Conservation (phyloP, 1,284 basidiomycete species). For the Trichosporon asahii region DNA sequence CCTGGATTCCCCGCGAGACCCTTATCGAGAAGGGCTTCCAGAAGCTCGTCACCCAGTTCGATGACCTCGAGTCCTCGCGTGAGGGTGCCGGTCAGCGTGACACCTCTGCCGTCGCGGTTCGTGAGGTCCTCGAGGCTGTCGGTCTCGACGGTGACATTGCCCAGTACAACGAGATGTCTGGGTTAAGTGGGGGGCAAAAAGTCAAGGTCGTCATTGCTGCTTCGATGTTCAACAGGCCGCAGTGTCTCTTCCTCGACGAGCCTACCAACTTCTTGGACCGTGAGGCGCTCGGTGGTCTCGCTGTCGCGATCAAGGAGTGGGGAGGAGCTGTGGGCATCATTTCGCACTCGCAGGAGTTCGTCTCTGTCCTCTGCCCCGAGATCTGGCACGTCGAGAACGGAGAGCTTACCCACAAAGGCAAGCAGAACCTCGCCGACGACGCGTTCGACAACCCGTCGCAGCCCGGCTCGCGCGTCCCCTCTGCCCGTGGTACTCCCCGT, state of each 20-base stretch:
- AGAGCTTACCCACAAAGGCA: conserved; percentile 80
- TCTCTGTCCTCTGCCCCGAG: conserved; percentile 71
- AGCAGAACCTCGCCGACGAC: conserved; percentile 77
- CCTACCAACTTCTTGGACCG: conserved; percentile 94
- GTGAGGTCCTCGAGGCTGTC: conserved; percentile 89
- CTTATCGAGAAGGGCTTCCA: conserved; percentile 83
- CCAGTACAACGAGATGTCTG: conserved; percentile 92
- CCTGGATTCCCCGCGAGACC: conserved; percentile 89
- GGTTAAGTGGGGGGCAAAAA: conserved; percentile 89
- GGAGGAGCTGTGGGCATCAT: conserved; percentile 95
- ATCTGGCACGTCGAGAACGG: conserved; percentile 58
- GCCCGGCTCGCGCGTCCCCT: conserved; percentile 41
- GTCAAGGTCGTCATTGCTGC: conserved; percentile 96
- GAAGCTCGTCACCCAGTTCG: conserved; percentile 91
- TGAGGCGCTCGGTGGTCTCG: conserved; percentile 66
- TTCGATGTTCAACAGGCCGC: conserved; percentile 78
- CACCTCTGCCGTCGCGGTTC: conserved; percentile 71
- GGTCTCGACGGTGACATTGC: conserved; percentile 96
- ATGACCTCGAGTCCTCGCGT: conserved; percentile 91
- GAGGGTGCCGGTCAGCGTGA: conserved; percentile 88
- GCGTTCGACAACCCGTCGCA: conserved; percentile 56
- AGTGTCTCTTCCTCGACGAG: conserved; percentile 64
- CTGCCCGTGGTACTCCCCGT: conserved; percentile 47
- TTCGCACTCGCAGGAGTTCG: conserved; percentile 89
- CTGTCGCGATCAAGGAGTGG: conserved; percentile 95